Evolutionary conservation across 2,329 filamentous ascomycete genomes (phyloP), one percentile per base, ranked within the genome.

Genomic region (Penicillium griseofulvum): DNA sequence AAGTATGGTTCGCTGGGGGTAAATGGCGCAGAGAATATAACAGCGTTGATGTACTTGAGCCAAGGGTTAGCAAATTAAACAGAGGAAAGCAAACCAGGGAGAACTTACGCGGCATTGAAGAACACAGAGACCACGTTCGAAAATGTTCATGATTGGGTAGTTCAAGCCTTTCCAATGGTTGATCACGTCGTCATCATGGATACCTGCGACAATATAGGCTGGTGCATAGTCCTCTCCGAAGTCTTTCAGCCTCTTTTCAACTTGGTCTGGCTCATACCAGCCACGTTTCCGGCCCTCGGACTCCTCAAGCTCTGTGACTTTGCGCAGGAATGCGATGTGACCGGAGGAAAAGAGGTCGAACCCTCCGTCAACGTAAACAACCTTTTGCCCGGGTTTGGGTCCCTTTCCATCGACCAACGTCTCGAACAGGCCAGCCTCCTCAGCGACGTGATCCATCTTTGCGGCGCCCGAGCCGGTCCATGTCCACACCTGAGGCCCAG

Each of bases 61-160:
- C 26, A 28, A 56, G 49, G 49, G 48, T 26, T 28, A 55, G 38
- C n/a, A 29, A 28, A 12, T 17, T 11, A 5, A 34, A 16, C 10
- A 39, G 17, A 29, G 19, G 36, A 29, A 14, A 31, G 11, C 14
- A 24, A 26, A 36, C 5, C 24, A 10, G 45, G 29, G 6, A 52
- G 22, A 41, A 73, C 83, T 67, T 80, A 93, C 90, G 74, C 88
- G 88, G 80, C 94, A 99, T 70, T 99, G 94, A 59, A 97, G 79
- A 29, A 97, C 93, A 71, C 94, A 99, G 22, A 99, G 85, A 1
- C 92, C 92, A 39, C 94, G 88, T 79, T 99, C 94, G 68, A 93
- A 96, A 54, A 96, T 92, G 78, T 97, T 99, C 94, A 99, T 99
- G 77, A 99, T 97, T 26, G 94, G 94, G 71, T 97, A 99, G 77